These are phyloP conservation scores for Golovinomyces cichoracearum DNA, from an alignment of 2,329 filamentous ascomycete species.

Conservation along the genomic window DNA sequence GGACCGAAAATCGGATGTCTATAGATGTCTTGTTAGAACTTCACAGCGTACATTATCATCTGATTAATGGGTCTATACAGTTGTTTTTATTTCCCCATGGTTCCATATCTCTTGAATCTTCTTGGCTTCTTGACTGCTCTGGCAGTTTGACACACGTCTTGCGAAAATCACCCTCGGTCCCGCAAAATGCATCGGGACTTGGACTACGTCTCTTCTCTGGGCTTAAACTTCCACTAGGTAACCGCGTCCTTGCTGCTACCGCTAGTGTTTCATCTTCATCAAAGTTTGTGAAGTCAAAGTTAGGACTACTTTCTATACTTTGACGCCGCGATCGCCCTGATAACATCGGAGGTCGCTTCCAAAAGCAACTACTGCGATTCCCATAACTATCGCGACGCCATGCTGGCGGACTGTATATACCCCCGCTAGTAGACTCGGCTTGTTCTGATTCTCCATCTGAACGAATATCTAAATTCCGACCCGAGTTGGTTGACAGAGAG, in stretches of 20 bases:
- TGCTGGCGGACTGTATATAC: conserved; percentile 39
- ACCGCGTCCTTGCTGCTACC: conserved; percentile 16
- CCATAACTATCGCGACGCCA: conserved; percentile 26
- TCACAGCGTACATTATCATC: not conserved
- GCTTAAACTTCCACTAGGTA: conserved; percentile 25
- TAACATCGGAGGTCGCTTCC: conserved; percentile 25
- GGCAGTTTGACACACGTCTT: conserved; percentile 16
- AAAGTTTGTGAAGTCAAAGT: conserved; percentile 30
- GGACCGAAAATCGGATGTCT: conserved; percentile 74
- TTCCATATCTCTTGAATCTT: conserved; percentile 4
- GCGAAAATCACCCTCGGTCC: conserved; percentile 16
- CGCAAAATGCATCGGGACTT: conserved; percentile 19
- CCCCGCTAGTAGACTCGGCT: conserved; percentile 20
- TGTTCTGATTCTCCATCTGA: conserved; percentile 19
- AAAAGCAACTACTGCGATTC: conserved; percentile 20
- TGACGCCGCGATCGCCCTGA: conserved; percentile 22
- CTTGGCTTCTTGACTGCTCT: conserved; percentile 10
- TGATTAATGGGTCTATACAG: conserved; percentile 18
- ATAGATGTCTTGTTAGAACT: conserved; percentile 8
- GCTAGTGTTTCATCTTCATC: conserved; percentile 14
- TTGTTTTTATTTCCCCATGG: conserved; percentile 20
- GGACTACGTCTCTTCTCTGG: conserved; percentile 30
- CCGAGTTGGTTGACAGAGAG: conserved; percentile 20
- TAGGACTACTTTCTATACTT: conserved; percentile 32
- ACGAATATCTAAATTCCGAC: conserved; percentile 37